Conservation (phyloP, 1,284 basidiomycete genomes). For the Naganishia albida region DNA sequence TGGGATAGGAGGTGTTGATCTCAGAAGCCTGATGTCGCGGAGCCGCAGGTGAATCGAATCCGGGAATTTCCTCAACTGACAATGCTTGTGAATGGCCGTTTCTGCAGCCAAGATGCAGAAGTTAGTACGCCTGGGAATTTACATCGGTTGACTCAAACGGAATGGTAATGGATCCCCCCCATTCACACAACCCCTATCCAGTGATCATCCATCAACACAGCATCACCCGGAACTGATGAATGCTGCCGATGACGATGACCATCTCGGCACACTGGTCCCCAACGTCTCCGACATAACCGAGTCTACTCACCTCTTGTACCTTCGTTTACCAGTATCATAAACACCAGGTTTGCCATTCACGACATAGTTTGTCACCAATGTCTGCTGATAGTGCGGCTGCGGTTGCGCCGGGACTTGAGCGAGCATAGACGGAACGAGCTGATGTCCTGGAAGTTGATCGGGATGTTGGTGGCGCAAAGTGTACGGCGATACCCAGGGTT, state of each 20-base stretch:
- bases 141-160: neutral
- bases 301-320: constrained; percentile 21
- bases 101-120: neutral
- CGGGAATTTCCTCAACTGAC: constrained; percentile 2
- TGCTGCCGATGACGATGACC: neutral
- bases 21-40: constrained; percentile 2
- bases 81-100: constrained; percentile 10
- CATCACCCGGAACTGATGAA: no score
- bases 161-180: neutral
- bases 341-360: constrained; percentile 26
- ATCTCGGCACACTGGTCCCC: no score
- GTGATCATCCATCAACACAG: neutral
- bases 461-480: constrained; percentile 2
- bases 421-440: constrained; percentile 14
- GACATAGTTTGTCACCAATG: constrained; percentile 24
- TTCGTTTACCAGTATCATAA: constrained; percentile 14
- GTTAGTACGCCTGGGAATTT: neutral
- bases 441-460: neutral
- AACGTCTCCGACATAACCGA: neutral
- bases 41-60: neutral
- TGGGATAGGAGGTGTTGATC: constrained; percentile 4
- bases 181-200: neutral
- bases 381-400: constrained; percentile 28
- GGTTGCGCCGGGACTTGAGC: constrained; percentile 8
- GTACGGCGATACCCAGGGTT: constrained; percentile 2